phyloP scores from a whole-genome alignment of 192 early-diverging fungal species.

The Coemansia biformis region DNA sequence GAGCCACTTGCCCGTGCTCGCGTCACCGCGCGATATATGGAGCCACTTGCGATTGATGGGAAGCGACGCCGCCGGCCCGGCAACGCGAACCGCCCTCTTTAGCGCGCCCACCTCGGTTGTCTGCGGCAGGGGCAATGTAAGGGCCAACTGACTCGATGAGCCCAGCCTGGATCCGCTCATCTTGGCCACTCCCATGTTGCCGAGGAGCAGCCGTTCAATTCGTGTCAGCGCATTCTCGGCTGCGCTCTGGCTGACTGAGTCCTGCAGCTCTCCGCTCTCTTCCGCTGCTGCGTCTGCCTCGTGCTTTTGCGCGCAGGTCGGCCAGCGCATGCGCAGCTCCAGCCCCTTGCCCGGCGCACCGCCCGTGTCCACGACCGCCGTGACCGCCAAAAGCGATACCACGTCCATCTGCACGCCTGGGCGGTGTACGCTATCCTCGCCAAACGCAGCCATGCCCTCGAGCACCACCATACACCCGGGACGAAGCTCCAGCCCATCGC shows the following conservation, averaged over 20 bases:
- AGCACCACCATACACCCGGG: conserved; percentile 11
- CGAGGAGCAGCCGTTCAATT: conserved; percentile 28
- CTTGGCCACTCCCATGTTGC: conserved; percentile 17
- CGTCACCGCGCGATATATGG: neutral
- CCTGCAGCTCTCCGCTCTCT: too few relatives aligned
- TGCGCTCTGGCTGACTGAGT: neutral
- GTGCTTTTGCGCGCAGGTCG: conserved; percentile 11
- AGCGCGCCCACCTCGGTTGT: conserved; percentile 6
- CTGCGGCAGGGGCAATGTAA: neutral
- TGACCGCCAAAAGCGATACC: conserved; percentile 1
- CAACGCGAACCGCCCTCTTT: conserved; percentile 4
- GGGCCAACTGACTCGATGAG: neutral
- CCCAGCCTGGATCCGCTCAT: too few relatives aligned
- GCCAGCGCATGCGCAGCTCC: conserved; percentile 18
- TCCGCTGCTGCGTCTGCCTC: neutral
- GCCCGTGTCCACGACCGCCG: conserved; percentile 6
- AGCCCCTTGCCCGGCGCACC: neutral
- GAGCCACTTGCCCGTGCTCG: conserved; percentile 10
- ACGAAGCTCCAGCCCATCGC: conserved; percentile 5
- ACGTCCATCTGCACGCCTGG: too few relatives aligned
- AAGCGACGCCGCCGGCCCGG: conserved; percentile 19
- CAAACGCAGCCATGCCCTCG: conserved; percentile 10
- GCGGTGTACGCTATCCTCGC: neutral
- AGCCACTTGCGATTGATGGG: conserved; percentile 22
- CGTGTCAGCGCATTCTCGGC: conserved; percentile 9